Evolutionary conservation across 768 basidiomycete species (phyloP).

Genomic region (Pholiota molesta): DNA sequence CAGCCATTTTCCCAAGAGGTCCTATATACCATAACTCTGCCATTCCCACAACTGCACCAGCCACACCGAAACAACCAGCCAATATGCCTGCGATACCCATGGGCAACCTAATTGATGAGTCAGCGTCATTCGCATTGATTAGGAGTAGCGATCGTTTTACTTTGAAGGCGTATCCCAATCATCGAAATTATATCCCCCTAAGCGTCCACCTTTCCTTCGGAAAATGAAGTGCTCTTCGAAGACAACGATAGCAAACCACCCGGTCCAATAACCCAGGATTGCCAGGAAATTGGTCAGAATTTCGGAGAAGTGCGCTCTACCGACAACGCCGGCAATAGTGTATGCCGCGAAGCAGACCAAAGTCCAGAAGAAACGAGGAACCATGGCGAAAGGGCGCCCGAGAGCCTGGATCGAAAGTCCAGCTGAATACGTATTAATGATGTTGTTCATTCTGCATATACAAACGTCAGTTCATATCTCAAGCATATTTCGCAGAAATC

Average conservation of each 20-base stretch:
- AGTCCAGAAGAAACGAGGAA: slow-evolving; percentile 22
- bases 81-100: slow-evolving; percentile 17
- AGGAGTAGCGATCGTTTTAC: neutral
- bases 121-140: neutral
- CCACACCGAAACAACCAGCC: slow-evolving; percentile 17
- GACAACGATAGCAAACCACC: slow-evolving; percentile 17
- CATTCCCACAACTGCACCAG: slow-evolving; percentile 21
- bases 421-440: slow-evolving; percentile 20
- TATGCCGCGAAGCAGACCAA: slow-evolving; percentile 17
- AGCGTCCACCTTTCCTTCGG: slow-evolving; percentile 14
- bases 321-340: slow-evolving; percentile 19
- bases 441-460: slow-evolving; percentile 15
- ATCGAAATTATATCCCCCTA: slow-evolving; percentile 20
- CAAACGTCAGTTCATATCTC: neutral
- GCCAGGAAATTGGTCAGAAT: slow-evolving; percentile 20
- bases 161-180: slow-evolving; percentile 19
- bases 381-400: slow-evolving; percentile 18
- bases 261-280: slow-evolving; percentile 21
- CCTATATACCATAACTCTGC: slow-evolving; percentile 22
- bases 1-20: slow-evolving; percentile 19
- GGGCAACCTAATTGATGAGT: slow-evolving; percentile 10
- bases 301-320: slow-evolving; percentile 16
- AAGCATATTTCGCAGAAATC: neutral
- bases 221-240: slow-evolving; percentile 21
- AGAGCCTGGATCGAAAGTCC: slow-evolving; percentile 19